Evolutionary conservation across 495 filamentous ascomycete genomes (phyloP).

Genomic region (Talaromyces proteolyticus): DNA sequence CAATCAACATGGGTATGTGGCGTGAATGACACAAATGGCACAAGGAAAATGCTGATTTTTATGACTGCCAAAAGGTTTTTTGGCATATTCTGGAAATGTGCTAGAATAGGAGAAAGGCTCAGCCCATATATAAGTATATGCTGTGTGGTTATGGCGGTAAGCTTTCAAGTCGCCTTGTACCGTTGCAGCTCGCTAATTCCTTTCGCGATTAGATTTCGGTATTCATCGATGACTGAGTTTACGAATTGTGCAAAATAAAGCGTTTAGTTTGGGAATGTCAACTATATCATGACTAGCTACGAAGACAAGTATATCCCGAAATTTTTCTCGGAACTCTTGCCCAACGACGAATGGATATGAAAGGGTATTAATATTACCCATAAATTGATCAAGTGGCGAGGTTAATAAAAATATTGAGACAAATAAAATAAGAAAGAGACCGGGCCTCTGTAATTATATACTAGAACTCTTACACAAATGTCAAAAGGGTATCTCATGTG

Average conservation of each 20-base stretch:
- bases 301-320: neutral
- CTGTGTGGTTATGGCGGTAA: slow-evolving; percentile 90
- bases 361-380: no score
- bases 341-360: no score
- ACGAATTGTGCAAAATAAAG: slow-evolving; percentile 2
- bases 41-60: no score
- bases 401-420: no score
- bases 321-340: no score
- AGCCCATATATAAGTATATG: slow-evolving; percentile 96
- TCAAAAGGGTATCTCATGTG: slow-evolving; percentile 22
- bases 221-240: slow-evolving; percentile 33
- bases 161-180: slow-evolving; percentile 18
- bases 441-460: no score
- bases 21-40: no score
- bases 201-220: slow-evolving; percentile 27
- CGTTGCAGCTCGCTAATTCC: neutral
- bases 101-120: slow-evolving; percentile 84
- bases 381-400: no score
- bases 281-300: slow-evolving; percentile 15
- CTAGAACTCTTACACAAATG: neutral
- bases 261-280: neutral
- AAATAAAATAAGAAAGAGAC: no score
- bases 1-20: slow-evolving; percentile 79
- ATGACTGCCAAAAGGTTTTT: slow-evolving; percentile 49
- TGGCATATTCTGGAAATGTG: slow-evolving; percentile 96